Percentiles rank a stretch among this genome's conserved stretches.
Conservation (phyloP, 805 yeast species). For the Cephaloascus albidus region DNA sequence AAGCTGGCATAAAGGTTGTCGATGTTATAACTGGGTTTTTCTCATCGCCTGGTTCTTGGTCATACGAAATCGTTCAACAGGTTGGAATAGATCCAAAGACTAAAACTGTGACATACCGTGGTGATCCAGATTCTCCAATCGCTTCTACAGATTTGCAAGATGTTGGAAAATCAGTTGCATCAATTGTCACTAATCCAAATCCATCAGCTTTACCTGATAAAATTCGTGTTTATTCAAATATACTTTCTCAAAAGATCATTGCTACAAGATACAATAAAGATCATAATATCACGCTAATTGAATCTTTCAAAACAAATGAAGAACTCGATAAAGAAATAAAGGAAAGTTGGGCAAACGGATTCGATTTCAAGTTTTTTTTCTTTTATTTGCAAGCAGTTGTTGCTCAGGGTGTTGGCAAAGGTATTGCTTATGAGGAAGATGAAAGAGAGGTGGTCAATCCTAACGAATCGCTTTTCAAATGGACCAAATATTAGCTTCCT, state of each 20-base stretch:
- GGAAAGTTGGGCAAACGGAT: conserved; percentile 17
- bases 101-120: conserved; percentile 25
- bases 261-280: conserved; percentile 27
- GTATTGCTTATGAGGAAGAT: conserved; percentile 15
- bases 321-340: conserved; percentile 20
- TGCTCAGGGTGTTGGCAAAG: conserved; percentile 31
- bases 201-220: conserved; percentile 30
- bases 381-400: conserved; percentile 23
- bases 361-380: conserved; percentile 20
- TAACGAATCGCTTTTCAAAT: conserved; percentile 30
- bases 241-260: conserved; percentile 26
- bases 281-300: conserved; percentile 23
- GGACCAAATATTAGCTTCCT: conserved; percentile 26
- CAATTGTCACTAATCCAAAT: conserved; percentile 24
- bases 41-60: conserved; percentile 20
- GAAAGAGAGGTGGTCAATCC: conserved; percentile 38
- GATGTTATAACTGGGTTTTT: conserved; percentile 32
- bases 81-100: conserved; percentile 26
- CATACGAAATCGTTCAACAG: conserved; percentile 22
- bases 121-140: conserved; percentile 25
- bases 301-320: conserved; percentile 18
- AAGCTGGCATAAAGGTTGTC: conserved; percentile 35
- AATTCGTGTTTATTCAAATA: conserved; percentile 32
- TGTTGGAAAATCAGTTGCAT: conserved; percentile 33
- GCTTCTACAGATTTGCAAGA: conserved; percentile 28